Base-by-base conservation (phyloP, 139 green algal genomes). In the Haematococcus lacustris region DNA sequence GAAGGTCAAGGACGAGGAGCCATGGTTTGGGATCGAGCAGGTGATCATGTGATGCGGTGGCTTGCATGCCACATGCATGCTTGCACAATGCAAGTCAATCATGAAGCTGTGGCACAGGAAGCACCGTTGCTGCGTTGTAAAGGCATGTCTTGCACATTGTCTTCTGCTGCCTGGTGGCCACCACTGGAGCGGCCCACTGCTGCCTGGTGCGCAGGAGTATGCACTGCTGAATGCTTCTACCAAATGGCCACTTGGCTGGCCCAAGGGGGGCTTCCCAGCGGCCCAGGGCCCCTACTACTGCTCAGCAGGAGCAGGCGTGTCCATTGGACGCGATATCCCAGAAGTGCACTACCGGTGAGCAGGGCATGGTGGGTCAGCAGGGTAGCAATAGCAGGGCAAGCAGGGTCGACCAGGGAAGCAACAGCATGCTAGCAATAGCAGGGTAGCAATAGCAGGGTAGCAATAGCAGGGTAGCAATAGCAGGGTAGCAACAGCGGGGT, bases 161-260 rank as follows among this genome's bases (percentile, higher is more conserved):
- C n/a, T n/a, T n/a, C n/a, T n/a, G n/a, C n/a, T n/a, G n/a, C n/a
- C n/a, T n/a, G n/a, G n/a, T n/a, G n/a, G n/a, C n/a, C n/a, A n/a
- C n/a, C n/a, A n/a, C n/a, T n/a, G n/a, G n/a, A n/a, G n/a, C n/a
- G n/a, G n/a, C n/a, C n/a, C n/a, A 57, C 47, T 57, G 57, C 57
- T 37, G 25, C 25, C 57, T 35, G 7, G 35, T 9, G 7, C 33
- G 41, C 87, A 96, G 85, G 95, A 99, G 88, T 99, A 99, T 89
- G 97, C 95, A 0, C 83, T 99, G 77, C 89, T 98, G 1, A 91
- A 98, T 82, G 77, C 93, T 13, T 83, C 84, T 51, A 98, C 88
- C 77, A 95, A 97, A 77, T 99, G 95, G 95, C 95, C 95, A 5
- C 86, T 99, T 62, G 95, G 95, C 68, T 98, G 93, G 93, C 93